Evolutionary conservation across 1,139 yeast species (phyloP), one percentile per base, ranked within the genome.

Genomic region (Zhuliangozyma blackwelliae): DNA sequence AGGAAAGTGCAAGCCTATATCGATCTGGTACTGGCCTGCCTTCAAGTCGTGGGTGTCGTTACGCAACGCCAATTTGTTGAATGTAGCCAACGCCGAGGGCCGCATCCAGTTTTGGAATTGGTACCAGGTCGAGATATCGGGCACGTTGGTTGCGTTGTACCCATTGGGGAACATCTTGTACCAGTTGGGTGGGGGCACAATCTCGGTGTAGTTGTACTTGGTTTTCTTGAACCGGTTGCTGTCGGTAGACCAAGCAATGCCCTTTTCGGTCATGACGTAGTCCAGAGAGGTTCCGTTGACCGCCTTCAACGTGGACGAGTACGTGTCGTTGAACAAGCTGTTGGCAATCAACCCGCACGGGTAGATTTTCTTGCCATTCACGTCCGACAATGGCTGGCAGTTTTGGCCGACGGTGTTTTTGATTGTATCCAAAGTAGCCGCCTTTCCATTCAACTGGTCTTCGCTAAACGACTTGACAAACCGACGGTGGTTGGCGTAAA

Each of bases 101-200:
- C 89, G 80, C 97, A 92, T 90, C 99, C 99, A 92, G 58, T 90
- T 92, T 63, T 92, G 97, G 56, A 92, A 81, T 52, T 87, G 88
- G 39, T 52, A 55, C 77, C 83, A 75, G 8, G 62, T 59, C 1
- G 79, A 67, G 29, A 84, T 54, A 49, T 79, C 76, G 2, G 86
- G 87, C 40, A 84, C 51, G 54, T 82, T 83, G 4, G 72, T 68
- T 26, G 68, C 75, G 23, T 79, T 82, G 56, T 84, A 84, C 1
- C 92, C 92, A 40, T 82, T 57, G 1, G 94, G 94, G 51, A 61
- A 84, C 54, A 46, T 63, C 46, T 73, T 72, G 35, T 61, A 62
- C 94, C 94, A 84, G 57, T 79, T 81, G 41, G 87, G 88, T 9
- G 94, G 94, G 7, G 94, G 94, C 1, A 77, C 85, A 33, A 84